Base-by-base conservation (phyloP, 2,329 filamentous ascomycete species). In the Sphaerostilbella broomeana region DNA sequence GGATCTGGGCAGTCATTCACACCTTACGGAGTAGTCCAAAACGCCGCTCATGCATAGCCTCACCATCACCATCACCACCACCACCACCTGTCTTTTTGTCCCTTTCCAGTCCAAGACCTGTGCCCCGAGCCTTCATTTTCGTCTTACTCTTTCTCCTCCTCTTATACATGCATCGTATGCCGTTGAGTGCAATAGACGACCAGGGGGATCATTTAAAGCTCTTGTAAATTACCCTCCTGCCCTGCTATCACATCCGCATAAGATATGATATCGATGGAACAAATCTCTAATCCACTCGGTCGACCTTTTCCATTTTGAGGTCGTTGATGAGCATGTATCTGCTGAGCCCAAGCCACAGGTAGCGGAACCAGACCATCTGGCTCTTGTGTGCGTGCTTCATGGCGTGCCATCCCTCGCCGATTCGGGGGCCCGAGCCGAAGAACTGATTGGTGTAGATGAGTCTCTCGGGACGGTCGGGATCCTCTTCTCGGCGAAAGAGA, bases 291-390 rank as follows among this genome's bases (percentile, higher is more conserved):
- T 40, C 35, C 2, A 30, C 32, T 15, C 35, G 2, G 3, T 42
- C 24, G 3, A 29, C 26, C 43, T 63, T 64, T 48, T 75, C 72
- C 21, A 76, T 58, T 55, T 70, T 74, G 62, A 98, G 58, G 59
- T 97, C 89, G 62, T 98, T 98, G 21, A 97, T 75, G 42, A 88
- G 75, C 92, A 98, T 97, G 64, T 97, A 98, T 45, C 92, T 73
- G 54, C 88, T 92, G 42, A 95, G 59, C 0, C 77, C 73, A 56
- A 98, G 95, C 88, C 89, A 98, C 3, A 88, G 86, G 76, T 88
- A 97, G 6, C 92, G 78, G 58, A 97, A 98, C 92, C 92, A 98
- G 25, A 86, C 78, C 92, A 98, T 98, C 72, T 98, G 92, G 61
- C 88, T 95, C 64, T 79, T 72, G 67, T 98, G 92, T 19, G 86